Conservation (phyloP, 352 stramenopile species). For the Pythium utonaiense region DNA sequence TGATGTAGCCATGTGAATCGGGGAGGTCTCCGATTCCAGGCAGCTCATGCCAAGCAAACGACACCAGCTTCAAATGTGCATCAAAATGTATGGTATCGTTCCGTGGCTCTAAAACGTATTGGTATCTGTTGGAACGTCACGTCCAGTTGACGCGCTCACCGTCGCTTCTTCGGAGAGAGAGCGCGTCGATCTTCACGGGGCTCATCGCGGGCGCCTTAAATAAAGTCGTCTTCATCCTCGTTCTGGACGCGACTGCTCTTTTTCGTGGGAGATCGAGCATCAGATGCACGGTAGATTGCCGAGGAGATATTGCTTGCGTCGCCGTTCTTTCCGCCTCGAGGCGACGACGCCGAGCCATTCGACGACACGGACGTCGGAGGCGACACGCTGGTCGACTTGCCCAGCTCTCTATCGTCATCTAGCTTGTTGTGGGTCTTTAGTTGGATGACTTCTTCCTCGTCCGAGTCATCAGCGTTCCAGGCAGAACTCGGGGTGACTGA, state of each 20-base stretch:
- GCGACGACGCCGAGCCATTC: constrained; percentile 18
- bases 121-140: neutral
- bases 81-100: constrained; percentile 4
- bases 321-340: constrained; percentile 19
- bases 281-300: constrained; percentile 38
- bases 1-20: neutral
- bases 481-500: constrained; percentile 72
- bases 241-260: constrained; percentile 23
- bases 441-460: constrained; percentile 76
- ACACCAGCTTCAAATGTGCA: neutral
- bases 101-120: neutral
- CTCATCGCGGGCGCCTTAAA: too few relatives aligned
- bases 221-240: constrained; percentile 70
- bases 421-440: constrained; percentile 42
- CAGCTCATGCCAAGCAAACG: too few relatives aligned
- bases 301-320: constrained; percentile 30
- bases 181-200: too few relatives aligned
- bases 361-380: constrained; percentile 28
- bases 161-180: neutral
- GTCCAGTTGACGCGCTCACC: neutral
- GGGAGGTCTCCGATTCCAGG: neutral
- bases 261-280: constrained; percentile 23
- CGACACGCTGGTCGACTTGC: constrained; percentile 25
- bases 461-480: constrained; percentile 77
- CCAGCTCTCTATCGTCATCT: constrained; percentile 22